Evolutionary conservation across 176 grass and related monocot species (phyloP).

Genomic region (Oryza glaberrima): DNA sequence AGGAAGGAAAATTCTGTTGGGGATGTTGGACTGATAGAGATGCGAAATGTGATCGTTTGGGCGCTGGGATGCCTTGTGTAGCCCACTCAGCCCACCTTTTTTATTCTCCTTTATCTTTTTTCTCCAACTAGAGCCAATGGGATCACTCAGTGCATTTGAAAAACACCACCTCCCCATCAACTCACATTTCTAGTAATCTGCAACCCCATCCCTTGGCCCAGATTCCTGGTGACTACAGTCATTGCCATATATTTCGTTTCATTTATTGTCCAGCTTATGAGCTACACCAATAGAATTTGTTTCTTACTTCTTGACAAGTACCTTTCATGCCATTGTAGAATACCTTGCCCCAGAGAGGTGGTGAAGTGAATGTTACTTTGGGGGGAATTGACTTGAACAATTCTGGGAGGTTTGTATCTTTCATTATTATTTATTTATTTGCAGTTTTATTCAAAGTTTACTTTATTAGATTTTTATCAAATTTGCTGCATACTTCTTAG

Average conservation of each 20-base stretch:
- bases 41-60: neutral
- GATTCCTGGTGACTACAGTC: neutral
- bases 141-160: neutral
- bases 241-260: constrained; percentile 9
- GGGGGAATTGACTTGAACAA: constrained; percentile 99
- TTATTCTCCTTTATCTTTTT: neutral
- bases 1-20: neutral
- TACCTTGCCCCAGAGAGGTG: constrained; percentile 82
- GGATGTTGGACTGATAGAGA: neutral
- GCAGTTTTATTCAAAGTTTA: constrained; percentile 24
- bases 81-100: neutral
- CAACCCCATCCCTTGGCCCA: neutral
- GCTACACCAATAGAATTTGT: neutral
- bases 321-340: constrained; percentile 68
- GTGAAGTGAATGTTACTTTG: constrained; percentile 91
- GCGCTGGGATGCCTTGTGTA: neutral
- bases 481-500: constrained; percentile 37
- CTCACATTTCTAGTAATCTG: neutral
- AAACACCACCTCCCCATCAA: neutral
- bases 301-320: constrained; percentile 35
- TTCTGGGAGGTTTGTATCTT: constrained; percentile 81
- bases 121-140: neutral
- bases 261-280: constrained; percentile 21
- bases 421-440: neutral
- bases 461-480: constrained; percentile 15